These are phyloP conservation scores for Amanita exitialis DNA, from an alignment of 768 basidiomycete species.

Conservation along the genomic window DNA sequence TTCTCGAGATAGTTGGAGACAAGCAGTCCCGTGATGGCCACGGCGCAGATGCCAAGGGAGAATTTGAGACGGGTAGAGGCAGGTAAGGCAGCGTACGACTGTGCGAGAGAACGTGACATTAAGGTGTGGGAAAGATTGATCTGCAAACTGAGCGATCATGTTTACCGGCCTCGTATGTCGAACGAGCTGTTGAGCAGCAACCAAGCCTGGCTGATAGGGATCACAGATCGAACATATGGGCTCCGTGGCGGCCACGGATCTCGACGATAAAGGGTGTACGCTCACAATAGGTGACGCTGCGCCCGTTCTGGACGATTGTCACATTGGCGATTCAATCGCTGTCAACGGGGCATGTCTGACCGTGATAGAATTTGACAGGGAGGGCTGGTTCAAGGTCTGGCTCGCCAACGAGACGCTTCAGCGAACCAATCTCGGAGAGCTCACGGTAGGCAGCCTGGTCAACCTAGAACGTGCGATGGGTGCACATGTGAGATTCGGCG, in stretches of 20 bases:
- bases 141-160: slow-evolving; percentile 28
- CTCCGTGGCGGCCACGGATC: slow-evolving; percentile 51
- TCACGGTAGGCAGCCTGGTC: slow-evolving; percentile 67
- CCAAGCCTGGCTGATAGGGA: slow-evolving; percentile 6
- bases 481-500: slow-evolving; percentile 85
- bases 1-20: slow-evolving; percentile 44
- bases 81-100: slow-evolving; percentile 40
- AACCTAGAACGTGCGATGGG: slow-evolving; percentile 96
- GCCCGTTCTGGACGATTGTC: slow-evolving; percentile 78
- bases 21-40: slow-evolving; percentile 36
- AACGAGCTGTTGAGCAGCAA: neutral
- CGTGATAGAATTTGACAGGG: slow-evolving; percentile 70
- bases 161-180: slow-evolving; percentile 69
- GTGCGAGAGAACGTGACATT: slow-evolving; percentile 19
- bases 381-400: slow-evolving; percentile 89
- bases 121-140: neutral
- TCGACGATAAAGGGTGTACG: slow-evolving; percentile 70
- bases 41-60: slow-evolving; percentile 35
- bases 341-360: slow-evolving; percentile 87
- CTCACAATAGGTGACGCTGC: slow-evolving; percentile 65
- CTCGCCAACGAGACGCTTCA: slow-evolving; percentile 91
- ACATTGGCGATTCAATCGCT: slow-evolving; percentile 90
- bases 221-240: slow-evolving; percentile 85
- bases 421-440: slow-evolving; percentile 83
- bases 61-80: slow-evolving; percentile 40